Evolutionary conservation across 1,284 basidiomycete genomes (phyloP), one percentile per base, ranked within the genome.

Genomic region (Testicularia cyperi): DNA sequence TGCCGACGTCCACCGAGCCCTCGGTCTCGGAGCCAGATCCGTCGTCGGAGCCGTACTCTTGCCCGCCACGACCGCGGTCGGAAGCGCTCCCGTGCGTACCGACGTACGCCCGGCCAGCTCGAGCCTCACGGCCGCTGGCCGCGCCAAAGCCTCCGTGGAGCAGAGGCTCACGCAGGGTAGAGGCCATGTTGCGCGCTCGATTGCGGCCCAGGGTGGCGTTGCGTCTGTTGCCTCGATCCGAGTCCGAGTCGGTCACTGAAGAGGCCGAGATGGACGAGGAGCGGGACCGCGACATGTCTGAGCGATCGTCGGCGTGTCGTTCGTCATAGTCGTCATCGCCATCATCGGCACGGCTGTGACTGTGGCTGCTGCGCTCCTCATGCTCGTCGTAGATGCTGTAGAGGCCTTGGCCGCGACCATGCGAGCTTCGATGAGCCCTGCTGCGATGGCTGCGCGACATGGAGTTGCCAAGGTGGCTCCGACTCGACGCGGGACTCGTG

Each of bases 311-410:
- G 12, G 48, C 32, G 2, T 61, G 40, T 2, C 30, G 37, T 27
- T 62, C 53, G 22, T 63, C 60, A 34, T 56, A 58, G 37, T 58
- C 58, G 44, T 49, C 54, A 22, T 42, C 47, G 13, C 57, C 44
- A n/a, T 40, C 60, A 15, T 46, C 27, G 20, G 27, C 20, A 13
- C 39, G 46, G 19, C 28, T 44, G 25, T n/a, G n/a, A n/a, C n/a
- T n/a, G n/a, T n/a, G n/a, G n/a, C n/a, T n/a, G n/a, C n/a, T n/a
- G n/a, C n/a, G n/a, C 2, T 14, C 38, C 15, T 5, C 15, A 4
- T 34, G 25, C 24, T 43, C 40, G 29, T 45, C 43, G 38, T 38
- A 45, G 18, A 45, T 45, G 36, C 35, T 41, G 29, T 38, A 35
- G 25, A 45, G 34, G 19, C 30, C 43, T 35, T 35, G 18, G 18